phyloP scores from a whole-genome alignment of 2,329 filamentous ascomycete species.

The Penicillium corylophilum region DNA sequence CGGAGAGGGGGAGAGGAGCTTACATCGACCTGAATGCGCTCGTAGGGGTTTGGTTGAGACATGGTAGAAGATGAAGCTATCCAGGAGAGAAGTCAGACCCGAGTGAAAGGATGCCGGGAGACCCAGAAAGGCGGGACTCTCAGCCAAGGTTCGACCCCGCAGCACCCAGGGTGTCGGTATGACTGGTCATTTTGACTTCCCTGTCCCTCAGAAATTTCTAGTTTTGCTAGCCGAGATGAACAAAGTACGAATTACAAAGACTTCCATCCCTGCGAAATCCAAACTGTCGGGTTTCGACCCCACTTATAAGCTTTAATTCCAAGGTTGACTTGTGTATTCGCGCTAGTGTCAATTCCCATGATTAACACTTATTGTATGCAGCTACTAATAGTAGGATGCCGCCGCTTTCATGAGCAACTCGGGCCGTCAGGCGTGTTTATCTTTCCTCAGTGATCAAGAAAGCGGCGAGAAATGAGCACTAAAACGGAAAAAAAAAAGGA shows the following conservation, averaged over 20 bases:
- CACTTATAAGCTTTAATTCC: neutral
- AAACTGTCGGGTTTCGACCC: neutral
- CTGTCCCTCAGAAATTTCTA: neutral
- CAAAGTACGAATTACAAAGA: neutral
- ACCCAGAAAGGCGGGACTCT: neutral
- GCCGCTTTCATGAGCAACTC: too few relatives aligned
- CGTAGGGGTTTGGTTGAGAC: slow-evolving; percentile 30
- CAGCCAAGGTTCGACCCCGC: slow-evolving; percentile 2
- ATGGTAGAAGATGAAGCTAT: slow-evolving; percentile 17
- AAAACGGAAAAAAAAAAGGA: neutral
- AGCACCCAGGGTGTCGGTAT: slow-evolving; percentile 5
- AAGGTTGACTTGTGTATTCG: neutral
- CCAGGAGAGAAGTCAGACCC: slow-evolving; percentile 2
- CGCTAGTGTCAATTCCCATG: neutral
- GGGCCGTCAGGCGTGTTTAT: too few relatives aligned
- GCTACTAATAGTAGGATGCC: too few relatives aligned
- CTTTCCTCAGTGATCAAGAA: neutral
- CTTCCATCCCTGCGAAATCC: neutral
- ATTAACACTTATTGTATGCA: neutral
- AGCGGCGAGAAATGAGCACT: neutral
- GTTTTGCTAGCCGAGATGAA: neutral
- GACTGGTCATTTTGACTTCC: neutral
- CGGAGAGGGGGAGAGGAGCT: slow-evolving; percentile 10
- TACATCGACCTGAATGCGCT: slow-evolving; percentile 38
- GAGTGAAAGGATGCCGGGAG: slow-evolving; percentile 18